Conservation (phyloP, 1,284 basidiomycete species). For the Tilletia horrida region DNA sequence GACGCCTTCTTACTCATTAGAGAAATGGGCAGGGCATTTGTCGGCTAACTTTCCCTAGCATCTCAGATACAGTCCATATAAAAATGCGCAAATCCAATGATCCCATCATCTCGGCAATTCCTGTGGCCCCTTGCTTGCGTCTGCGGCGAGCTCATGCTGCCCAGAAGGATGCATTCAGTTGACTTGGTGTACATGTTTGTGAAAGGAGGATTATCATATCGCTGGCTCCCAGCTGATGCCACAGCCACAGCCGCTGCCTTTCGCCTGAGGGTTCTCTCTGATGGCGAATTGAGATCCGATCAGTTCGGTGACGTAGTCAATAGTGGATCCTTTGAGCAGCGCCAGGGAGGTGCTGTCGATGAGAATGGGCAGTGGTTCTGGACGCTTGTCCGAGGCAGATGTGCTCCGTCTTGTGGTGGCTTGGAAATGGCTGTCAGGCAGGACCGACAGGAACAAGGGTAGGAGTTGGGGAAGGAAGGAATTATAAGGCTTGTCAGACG, state of each 20-base stretch:
- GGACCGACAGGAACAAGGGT: too few relatives aligned
- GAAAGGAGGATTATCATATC: background rate
- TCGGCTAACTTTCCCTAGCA: too few relatives aligned
- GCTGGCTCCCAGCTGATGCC: conserved; percentile 83
- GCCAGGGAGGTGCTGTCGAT: conserved; percentile 77
- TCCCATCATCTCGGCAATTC: too few relatives aligned
- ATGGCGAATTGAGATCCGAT: conserved; percentile 82
- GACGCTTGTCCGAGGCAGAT: conserved; percentile 2
- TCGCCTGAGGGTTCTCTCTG: conserved; percentile 75
- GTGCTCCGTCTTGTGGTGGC: conserved; percentile 64
- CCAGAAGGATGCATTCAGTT: too few relatives aligned
- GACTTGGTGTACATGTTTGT: too few relatives aligned
- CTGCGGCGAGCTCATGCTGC: too few relatives aligned
- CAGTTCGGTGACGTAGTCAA: conserved; percentile 85
- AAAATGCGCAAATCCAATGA: too few relatives aligned
- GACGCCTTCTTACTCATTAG: too few relatives aligned
- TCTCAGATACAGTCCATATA: too few relatives aligned
- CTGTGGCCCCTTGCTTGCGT: too few relatives aligned
- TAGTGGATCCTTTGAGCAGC: conserved; percentile 74
- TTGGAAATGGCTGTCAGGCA: conserved; percentile 63
- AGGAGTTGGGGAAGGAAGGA: conserved; percentile 16
- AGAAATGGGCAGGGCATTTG: too few relatives aligned
- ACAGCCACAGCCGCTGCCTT: conserved; percentile 80
- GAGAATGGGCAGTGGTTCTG: conserved; percentile 57
- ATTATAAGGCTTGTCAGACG: conserved; percentile 25